Evolutionary conservation across 2,329 filamentous ascomycete genomes (phyloP), one percentile per base, ranked within the genome.

Genomic region (Orbilia brochopaga): DNA sequence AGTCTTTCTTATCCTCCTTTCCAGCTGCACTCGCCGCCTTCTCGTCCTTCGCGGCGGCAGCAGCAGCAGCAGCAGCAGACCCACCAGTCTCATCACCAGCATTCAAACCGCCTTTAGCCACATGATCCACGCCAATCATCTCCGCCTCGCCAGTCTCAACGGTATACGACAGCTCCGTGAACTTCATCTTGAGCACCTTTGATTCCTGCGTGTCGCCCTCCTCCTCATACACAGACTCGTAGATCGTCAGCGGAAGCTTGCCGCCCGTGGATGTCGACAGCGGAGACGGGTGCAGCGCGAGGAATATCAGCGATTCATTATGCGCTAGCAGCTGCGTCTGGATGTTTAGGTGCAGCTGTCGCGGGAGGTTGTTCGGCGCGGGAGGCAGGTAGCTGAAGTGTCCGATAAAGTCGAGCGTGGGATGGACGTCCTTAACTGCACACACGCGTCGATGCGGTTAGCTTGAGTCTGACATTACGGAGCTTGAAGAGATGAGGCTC

Each of bases 121-220:
- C 89, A 75, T 92, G 96, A 79, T 97, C 92, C 77, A 99, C 90
- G 75, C 90, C 90, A 75, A 99, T 97, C 92, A 97, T 97, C 80
- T 99, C 94, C 0, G 92, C 92, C 79, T 97, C 92, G 8, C 91
- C 91, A 0, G 92, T 96, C 81, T 97, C 94, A 1, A 97, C 88
- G 0, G 89, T 89, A 79, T 94, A 97, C 1, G 89, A 86, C 8
- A 97, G 81, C 78, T 95, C 89, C 69, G 88, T 86, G 80, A 97
- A 97, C 77, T 86, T 89, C 70, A 94, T 83, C 56, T 84, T 85
- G 17, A 77, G 65, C 17, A 73, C 73, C 56, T 75, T 76, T 11
- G 72, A 56, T 46, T 79, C 81, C 7, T 32, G 54, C 11, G 80
- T 77, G 73, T 85, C 87, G 46, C 69, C 69, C 51, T 90, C 88